Conservation (phyloP, 164 flowering plant genomes). For the Berberis thunbergii region DNA sequence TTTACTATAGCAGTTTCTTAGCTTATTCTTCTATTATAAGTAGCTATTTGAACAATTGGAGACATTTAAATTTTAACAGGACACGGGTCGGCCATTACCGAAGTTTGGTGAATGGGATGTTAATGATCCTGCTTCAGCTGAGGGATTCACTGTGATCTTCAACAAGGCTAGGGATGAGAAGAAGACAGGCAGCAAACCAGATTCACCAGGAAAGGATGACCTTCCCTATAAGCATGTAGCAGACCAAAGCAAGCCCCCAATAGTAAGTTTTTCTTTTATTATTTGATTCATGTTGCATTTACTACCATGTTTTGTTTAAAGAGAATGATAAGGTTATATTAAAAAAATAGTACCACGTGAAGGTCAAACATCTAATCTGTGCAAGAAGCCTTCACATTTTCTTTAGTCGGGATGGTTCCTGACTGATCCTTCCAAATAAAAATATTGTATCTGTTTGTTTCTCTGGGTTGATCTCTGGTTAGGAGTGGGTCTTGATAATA, state of each 20-base stretch:
- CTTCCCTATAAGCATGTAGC: slow-evolving; percentile 30
- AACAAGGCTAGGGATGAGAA: slow-evolving; percentile 94
- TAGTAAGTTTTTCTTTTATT: slow-evolving; percentile 40
- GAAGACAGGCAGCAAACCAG: slow-evolving; percentile 79
- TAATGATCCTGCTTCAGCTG: slow-evolving; percentile 94
- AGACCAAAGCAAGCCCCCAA: slow-evolving; percentile 45
- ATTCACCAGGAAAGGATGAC: slow-evolving; percentile 55
- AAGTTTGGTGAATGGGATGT: slow-evolving; percentile 99
- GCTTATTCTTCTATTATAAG: too few species aligned
- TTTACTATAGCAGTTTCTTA: too few species aligned
- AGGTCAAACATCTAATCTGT: too few species aligned
- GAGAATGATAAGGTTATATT: slow-evolving; percentile 1
- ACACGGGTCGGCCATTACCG: slow-evolving; percentile 48
- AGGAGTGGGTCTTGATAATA: too few species aligned
- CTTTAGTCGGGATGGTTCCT: too few species aligned
- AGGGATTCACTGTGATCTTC: slow-evolving; percentile 88
- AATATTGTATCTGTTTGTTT: too few species aligned
- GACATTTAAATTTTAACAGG: not conserved
- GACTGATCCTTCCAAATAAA: too few species aligned
- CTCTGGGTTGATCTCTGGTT: too few species aligned
- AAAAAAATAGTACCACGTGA: too few species aligned
- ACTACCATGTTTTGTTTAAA: not conserved
- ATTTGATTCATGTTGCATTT: not conserved
- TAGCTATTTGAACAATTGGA: too few species aligned
- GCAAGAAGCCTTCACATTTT: too few species aligned